Percentiles rank a stretch among this genome's conserved stretches.
Evolutionary conservation across 179 eudicot genomes (phyloP).

Genomic region (Beta macrorhiza): DNA sequence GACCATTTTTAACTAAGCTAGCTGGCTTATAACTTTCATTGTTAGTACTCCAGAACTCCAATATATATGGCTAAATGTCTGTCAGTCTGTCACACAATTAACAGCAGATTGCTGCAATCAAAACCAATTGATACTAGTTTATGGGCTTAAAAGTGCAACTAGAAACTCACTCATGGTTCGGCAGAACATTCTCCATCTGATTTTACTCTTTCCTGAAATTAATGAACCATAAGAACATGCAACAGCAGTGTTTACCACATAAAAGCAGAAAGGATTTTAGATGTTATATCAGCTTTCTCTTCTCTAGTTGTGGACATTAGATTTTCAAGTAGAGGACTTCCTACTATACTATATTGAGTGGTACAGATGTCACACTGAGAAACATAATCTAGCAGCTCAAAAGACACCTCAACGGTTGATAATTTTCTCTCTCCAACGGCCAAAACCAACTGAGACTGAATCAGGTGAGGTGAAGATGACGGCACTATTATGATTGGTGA

Average conservation of each 20-base stretch:
- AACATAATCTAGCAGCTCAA: background rate
- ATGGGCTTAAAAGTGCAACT: background rate
- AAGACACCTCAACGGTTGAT: slow-evolving; percentile 19
- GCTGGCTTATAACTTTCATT: no score
- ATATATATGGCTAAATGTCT: no score
- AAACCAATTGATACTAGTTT: background rate
- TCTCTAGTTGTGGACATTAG: slow-evolving; percentile 25
- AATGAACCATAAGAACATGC: slow-evolving; percentile 24
- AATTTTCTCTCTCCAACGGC: slow-evolving; percentile 13
- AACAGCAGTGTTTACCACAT: slow-evolving; percentile 10
- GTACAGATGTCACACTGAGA: slow-evolving; percentile 23
- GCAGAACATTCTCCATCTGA: no score
- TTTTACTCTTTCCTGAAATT: background rate
- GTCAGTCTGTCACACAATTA: background rate
- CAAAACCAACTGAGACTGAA: slow-evolving; percentile 20
- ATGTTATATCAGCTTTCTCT: slow-evolving; percentile 26
- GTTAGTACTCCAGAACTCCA: no score
- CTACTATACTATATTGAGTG: slow-evolving; percentile 15
- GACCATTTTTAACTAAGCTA: no score
- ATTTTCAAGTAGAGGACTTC: slow-evolving; percentile 18
- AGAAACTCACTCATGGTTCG: background rate
- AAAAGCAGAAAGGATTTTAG: slow-evolving; percentile 14
- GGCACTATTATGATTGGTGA: slow-evolving; percentile 13
- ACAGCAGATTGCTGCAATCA: background rate
- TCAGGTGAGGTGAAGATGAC: slow-evolving; percentile 23